Evolutionary conservation across 176 grass and related monocot genomes (phyloP).

Genomic region (Aegilops longissima): DNA sequence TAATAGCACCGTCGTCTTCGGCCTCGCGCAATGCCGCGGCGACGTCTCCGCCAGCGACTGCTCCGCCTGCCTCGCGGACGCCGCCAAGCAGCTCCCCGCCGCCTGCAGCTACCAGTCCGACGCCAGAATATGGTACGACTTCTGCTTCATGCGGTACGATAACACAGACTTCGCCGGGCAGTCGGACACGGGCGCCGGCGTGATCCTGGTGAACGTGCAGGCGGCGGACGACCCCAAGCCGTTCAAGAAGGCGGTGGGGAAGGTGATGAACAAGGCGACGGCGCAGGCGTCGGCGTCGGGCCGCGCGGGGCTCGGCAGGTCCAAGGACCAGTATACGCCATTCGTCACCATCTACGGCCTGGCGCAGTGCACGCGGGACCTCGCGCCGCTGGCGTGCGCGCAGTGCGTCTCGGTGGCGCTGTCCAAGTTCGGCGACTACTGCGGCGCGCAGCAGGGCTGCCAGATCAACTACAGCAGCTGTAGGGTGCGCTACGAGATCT

Average conservation of each 20-base stretch:
- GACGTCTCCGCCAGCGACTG: slow-evolving; percentile 61
- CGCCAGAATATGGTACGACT: slow-evolving; percentile 73
- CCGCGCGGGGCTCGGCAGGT: slow-evolving; percentile 40
- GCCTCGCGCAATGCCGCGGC: slow-evolving; percentile 66
- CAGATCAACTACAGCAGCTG: slow-evolving; percentile 72
- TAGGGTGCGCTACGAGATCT: slow-evolving; percentile 74
- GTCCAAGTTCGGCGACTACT: slow-evolving; percentile 49
- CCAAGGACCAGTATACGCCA: slow-evolving; percentile 50
- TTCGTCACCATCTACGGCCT: slow-evolving; percentile 60
- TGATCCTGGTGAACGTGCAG: slow-evolving; percentile 48
- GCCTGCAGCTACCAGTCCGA: slow-evolving; percentile 51
- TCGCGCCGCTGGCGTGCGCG: slow-evolving; percentile 35
- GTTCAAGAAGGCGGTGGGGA: slow-evolving; percentile 51
- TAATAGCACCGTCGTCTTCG: slow-evolving; percentile 32
- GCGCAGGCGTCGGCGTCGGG: slow-evolving; percentile 39
- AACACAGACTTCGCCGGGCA: slow-evolving; percentile 45
- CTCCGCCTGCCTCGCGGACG: slow-evolving; percentile 50
- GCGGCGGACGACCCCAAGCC: slow-evolving; percentile 37
- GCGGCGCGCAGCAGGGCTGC: slow-evolving; percentile 51
- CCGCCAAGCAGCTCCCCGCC: slow-evolving; percentile 55
- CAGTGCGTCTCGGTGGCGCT: slow-evolving; percentile 61
- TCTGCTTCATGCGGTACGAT: slow-evolving; percentile 70
- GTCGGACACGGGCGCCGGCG: slow-evolving; percentile 35
- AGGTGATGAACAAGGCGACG: slow-evolving; percentile 29
- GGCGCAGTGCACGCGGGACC: slow-evolving; percentile 72